Conservation (phyloP, 805 yeast genomes). For the Lachancea fermentati region DNA sequence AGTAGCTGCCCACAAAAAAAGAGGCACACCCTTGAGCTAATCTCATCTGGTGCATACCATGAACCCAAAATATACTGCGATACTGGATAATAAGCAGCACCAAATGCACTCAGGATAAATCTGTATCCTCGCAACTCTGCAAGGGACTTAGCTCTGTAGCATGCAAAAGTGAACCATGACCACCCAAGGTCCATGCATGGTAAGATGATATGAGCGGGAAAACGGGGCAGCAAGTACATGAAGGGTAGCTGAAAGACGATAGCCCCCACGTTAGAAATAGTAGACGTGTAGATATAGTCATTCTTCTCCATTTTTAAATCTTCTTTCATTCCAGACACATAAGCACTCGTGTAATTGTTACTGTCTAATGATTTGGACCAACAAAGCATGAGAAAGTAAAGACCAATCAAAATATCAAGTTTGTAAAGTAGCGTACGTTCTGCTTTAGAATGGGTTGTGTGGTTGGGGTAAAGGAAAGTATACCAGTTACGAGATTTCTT, state of each 20-base stretch:
- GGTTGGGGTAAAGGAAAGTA: constrained; percentile 32
- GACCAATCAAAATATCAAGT: constrained; percentile 50
- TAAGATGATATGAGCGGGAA: constrained; percentile 44
- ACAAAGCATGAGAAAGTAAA: constrained; percentile 53
- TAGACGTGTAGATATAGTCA: constrained; percentile 56
- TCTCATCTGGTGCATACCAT: constrained; percentile 56
- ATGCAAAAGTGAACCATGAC: constrained; percentile 59
- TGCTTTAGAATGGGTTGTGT: constrained; percentile 37
- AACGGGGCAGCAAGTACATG: constrained; percentile 51
- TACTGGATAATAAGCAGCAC: constrained; percentile 62
- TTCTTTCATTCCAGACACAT: constrained; percentile 58
- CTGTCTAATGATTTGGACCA: constrained; percentile 66
- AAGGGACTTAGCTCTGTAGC: constrained; percentile 45
- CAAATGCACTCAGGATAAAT: constrained; percentile 64
- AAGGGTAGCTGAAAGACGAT: constrained; percentile 62
- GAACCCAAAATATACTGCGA: constrained; percentile 55
- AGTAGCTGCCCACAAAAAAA: constrained; percentile 48
- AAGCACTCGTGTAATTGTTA: constrained; percentile 58
- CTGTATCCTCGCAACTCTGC: constrained; percentile 54
- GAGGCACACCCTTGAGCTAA: constrained; percentile 56
- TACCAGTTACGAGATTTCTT: constrained; percentile 31
- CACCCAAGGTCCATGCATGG: constrained; percentile 59
- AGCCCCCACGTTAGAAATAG: constrained; percentile 55
- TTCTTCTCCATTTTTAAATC: constrained; percentile 55
- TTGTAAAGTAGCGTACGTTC: constrained; percentile 44